phyloP scores from a whole-genome alignment of 2,329 filamentous ascomycete genomes.

The Diaporthe eres region DNA sequence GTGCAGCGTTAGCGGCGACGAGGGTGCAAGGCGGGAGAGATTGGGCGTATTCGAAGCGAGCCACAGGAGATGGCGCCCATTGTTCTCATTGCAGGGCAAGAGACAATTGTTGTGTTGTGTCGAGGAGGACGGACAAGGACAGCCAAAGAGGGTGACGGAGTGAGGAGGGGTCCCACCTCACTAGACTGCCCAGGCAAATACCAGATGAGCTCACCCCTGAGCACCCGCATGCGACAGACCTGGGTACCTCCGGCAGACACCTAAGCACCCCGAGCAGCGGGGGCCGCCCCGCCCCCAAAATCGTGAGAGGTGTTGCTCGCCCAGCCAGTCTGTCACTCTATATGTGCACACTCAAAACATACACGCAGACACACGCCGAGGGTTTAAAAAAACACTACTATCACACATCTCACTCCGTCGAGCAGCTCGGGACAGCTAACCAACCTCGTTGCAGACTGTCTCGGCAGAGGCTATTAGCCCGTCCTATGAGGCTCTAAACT shows the following conservation, averaged over 20 bases:
- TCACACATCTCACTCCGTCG: neutral
- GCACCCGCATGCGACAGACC: constrained; percentile 18
- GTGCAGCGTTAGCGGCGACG: neutral
- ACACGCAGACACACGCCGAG: neutral
- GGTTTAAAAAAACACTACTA: neutral
- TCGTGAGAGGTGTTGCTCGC: neutral
- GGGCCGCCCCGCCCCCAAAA: neutral
- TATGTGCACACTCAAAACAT: neutral
- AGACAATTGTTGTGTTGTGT: neutral
- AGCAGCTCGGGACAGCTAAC: neutral
- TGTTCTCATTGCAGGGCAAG: constrained; percentile 22
- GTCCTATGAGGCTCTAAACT: neutral
- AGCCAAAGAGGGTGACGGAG: constrained; percentile 5
- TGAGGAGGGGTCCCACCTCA: constrained; percentile 1
- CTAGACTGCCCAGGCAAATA: constrained; percentile 10
- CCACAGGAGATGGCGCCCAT: constrained; percentile 24
- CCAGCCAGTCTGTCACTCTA: neutral
- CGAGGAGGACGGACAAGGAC: neutral
- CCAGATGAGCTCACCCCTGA: constrained; percentile 23
- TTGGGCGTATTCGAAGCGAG: constrained; percentile 11
- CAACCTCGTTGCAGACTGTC: neutral
- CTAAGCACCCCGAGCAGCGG: neutral
- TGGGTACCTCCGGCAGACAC: neutral
- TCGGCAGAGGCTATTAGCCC: neutral
- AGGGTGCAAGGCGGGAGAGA: neutral